These are phyloP conservation scores for Penicillium verhagenii DNA, from an alignment of 495 filamentous ascomycete species.

Conservation along the genomic window DNA sequence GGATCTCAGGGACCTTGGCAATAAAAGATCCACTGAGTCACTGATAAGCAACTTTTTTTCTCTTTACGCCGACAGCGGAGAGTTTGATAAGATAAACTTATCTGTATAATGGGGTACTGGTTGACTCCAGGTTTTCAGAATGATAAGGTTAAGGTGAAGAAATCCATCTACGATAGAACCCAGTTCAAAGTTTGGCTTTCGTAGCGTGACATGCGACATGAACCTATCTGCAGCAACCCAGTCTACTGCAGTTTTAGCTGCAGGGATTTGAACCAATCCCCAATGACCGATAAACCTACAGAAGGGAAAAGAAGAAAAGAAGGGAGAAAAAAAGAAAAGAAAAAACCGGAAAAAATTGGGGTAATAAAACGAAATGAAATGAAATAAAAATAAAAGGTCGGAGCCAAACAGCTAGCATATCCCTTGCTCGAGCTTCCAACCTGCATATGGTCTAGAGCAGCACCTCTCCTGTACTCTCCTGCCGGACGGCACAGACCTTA, in stretches of 20 bases:
- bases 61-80: conserved; percentile 15
- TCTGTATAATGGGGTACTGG: neutral
- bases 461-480: no score
- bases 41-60: conserved; percentile 17
- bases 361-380: neutral
- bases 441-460: no score
- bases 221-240: neutral
- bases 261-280: neutral
- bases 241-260: neutral
- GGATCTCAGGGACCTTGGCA: neutral
- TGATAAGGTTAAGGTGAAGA: neutral
- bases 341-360: neutral
- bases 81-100: no score
- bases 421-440: neutral
- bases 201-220: conserved; percentile 1
- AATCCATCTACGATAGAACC: neutral
- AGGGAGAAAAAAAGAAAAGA: neutral
- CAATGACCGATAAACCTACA: neutral
- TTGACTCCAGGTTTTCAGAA: no score
- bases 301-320: neutral
- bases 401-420: no score
- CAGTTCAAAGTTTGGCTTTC: neutral
- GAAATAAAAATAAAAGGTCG: no score
- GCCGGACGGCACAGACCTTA: no score
- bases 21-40: neutral